Evolutionary conservation across 371 early-diverging fungal species (phyloP).

Genomic region (Mucor plumbeus): DNA sequence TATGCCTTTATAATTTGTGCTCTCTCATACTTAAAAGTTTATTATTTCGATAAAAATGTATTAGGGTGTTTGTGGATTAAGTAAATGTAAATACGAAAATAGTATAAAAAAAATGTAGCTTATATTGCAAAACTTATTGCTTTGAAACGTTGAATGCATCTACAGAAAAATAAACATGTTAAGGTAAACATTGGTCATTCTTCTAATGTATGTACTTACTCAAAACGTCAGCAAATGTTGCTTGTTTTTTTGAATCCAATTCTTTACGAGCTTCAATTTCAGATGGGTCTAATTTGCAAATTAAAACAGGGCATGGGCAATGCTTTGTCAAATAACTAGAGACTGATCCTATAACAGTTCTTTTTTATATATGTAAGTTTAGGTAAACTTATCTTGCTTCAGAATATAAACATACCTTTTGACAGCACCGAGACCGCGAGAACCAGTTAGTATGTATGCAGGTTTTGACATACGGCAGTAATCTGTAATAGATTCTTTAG

Average conservation of each 20-base stretch:
- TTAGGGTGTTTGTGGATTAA: not conserved
- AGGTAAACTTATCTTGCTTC: not conserved
- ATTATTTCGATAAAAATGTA: not conserved
- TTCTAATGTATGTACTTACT: not conserved
- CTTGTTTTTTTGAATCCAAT: conserved; percentile 21
- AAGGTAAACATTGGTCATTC: not conserved
- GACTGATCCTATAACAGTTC: conserved; percentile 43
- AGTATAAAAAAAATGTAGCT: too few relatives aligned
- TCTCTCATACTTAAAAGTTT: not conserved
- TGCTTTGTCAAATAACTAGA: conserved; percentile 35
- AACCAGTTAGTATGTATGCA: conserved; percentile 35
- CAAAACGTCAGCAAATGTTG: conserved; percentile 24
- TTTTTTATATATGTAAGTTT: not conserved
- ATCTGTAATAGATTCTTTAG: conserved; percentile 40
- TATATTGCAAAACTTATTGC: not conserved
- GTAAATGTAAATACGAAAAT: not conserved
- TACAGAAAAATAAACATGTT: not conserved
- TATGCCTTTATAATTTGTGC: too few relatives aligned
- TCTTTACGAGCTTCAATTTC: conserved; percentile 40
- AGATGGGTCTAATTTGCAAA: conserved; percentile 32
- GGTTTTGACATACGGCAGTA: conserved; percentile 39
- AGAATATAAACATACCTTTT: conserved; percentile 28
- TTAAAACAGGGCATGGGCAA: conserved; percentile 46
- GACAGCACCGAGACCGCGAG: conserved; percentile 35
- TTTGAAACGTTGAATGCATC: not conserved